phyloP scores from a whole-genome alignment of 306 rosid species.

The Lablab purpureus region DNA sequence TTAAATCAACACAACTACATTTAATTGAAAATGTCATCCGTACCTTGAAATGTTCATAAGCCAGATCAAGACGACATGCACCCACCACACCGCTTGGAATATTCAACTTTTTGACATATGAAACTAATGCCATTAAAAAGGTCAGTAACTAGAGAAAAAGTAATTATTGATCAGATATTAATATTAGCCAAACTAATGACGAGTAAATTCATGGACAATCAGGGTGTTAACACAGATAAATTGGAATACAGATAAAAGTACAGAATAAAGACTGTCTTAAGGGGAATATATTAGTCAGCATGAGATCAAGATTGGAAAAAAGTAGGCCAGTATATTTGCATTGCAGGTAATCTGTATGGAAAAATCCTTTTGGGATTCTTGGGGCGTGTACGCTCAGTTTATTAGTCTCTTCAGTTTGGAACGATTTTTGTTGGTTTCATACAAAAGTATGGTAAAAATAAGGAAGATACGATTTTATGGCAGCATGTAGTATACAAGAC shows the following conservation, averaged over 20 bases:
- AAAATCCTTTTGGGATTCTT: constrained; percentile 4
- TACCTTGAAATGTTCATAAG: constrained; percentile 98
- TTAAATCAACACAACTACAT: constrained; percentile 35
- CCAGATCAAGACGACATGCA: constrained; percentile 95
- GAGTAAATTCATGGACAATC: constrained; percentile 14
- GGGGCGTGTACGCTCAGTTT: neutral
- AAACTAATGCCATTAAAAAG: constrained; percentile 62
- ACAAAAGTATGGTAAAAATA: constrained; percentile 16
- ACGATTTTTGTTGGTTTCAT: neutral
- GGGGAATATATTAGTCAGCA: constrained; percentile 20
- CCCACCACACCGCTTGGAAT: constrained; percentile 99
- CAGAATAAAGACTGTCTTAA: constrained; percentile 26
- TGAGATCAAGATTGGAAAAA: neutral
- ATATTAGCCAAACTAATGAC: constrained; percentile 21
- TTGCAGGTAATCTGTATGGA: neutral
- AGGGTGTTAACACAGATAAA: constrained; percentile 21
- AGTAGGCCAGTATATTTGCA: constrained; percentile 31
- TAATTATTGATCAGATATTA: constrained; percentile 26
- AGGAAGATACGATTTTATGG: constrained; percentile 9
- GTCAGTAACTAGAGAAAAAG: constrained; percentile 44
- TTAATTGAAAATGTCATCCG: constrained; percentile 33
- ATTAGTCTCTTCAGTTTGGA: neutral
- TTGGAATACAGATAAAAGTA: neutral
- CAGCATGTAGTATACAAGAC: constrained; percentile 17
- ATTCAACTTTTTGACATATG: constrained; percentile 89